phyloP scores from a whole-genome alignment of 2,329 filamentous ascomycete species.

The Talaromyces verruculosus region DNA sequence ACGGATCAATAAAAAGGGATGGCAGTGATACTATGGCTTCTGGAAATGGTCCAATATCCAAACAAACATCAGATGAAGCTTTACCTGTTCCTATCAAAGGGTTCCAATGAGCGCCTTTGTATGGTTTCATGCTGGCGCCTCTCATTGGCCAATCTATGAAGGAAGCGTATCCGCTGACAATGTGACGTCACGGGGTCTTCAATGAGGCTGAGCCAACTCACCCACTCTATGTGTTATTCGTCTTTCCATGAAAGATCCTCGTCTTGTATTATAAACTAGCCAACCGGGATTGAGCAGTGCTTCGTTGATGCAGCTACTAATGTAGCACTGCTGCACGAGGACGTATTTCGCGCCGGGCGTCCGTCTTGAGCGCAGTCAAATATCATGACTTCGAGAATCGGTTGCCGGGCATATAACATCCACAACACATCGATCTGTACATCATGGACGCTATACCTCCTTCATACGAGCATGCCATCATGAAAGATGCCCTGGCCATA shows the following conservation, averaged over 20 bases:
- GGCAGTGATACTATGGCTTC: too few species aligned
- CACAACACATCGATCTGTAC: neutral
- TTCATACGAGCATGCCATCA: conserved; percentile 59
- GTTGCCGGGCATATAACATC: neutral
- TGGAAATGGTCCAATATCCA: neutral
- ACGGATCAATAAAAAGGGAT: too few species aligned
- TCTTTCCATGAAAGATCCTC: neutral
- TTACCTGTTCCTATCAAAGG: conserved; percentile 8
- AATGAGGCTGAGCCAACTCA: neutral
- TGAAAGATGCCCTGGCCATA: conserved; percentile 56
- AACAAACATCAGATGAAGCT: neutral
- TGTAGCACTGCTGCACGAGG: neutral
- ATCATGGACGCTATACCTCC: conserved; percentile 59
- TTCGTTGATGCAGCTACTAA: neutral
- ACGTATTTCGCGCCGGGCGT: neutral
- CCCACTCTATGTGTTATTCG: neutral
- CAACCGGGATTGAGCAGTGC: neutral
- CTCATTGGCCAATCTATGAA: conserved; percentile 6
- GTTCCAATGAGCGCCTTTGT: neutral
- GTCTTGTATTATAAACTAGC: neutral
- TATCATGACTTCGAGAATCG: neutral
- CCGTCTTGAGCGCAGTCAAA: neutral
- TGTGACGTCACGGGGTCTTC: conserved; percentile 13
- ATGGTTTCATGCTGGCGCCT: neutral
- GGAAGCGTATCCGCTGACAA: neutral